Evolutionary conservation across 352 stramenopile genomes (phyloP), one percentile per base, ranked within the genome.

Genomic region (Phytophthora megakarya): DNA sequence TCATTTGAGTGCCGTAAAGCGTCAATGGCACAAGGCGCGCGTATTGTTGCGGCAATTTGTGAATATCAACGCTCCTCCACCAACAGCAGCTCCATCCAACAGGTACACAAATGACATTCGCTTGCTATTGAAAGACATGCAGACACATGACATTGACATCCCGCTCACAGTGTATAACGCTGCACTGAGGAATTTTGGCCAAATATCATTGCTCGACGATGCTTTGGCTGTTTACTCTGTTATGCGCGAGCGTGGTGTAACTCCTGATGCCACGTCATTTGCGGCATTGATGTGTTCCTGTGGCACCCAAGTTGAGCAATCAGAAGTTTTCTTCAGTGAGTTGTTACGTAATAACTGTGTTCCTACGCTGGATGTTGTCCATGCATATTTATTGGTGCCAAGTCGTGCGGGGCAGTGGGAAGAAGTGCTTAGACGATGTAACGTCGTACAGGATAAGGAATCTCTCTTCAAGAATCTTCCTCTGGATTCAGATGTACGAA

Each of bases 171-270:
- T 89, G 3, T 90, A 83, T 59, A 92, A 92, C 54, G 78, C 81
- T n/a, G 81, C 78, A 23, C 52, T 92, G 42, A 73, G 81, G 15
- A 85, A 85, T 44, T 86, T 81, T 39, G 84, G 76, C 3, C 59
- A 73, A 26, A 53, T 81, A 19, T 67, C 60, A n/a, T 52, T 73
- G 39, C 43, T 81, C 12, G 25, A 75, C 7, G 70, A 86, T 46
- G 74, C 80, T 1, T 38, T 63, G n/a, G 22, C 22, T n/a, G 40
- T 92, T 26, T 70, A 86, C n/a, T 42, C 28, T 15, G 58, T 58
- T 15, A 92, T 92, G 81, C 30, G 61, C 19, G 21, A 67, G 28
- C 65, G 48, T 16, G 48, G 73, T 25, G 61, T 92, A 3, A 45
- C 18, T 26, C 80, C 73, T 12, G 67, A 92, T 48, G 75, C 75